phyloP scores from a whole-genome alignment of 345 rosid genomes.

The Salix exigua region DNA sequence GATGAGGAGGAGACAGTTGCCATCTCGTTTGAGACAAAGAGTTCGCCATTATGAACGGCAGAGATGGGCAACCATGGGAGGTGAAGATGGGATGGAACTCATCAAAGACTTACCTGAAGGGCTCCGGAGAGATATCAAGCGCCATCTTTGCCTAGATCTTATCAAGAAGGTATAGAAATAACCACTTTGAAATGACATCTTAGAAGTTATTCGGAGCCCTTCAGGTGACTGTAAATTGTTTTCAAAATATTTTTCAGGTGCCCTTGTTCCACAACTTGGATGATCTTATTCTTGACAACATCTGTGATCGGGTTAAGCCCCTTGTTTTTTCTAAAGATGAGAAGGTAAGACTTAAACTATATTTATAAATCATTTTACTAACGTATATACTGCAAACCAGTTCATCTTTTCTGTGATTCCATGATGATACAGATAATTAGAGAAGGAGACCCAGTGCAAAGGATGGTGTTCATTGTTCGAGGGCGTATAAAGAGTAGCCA shows the following conservation, averaged over 20 bases:
- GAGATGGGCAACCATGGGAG: slow-evolving; percentile 71
- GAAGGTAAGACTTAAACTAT: slow-evolving; percentile 41
- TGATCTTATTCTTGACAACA: slow-evolving; percentile 84
- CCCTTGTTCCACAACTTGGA: slow-evolving; percentile 76
- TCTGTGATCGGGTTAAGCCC: slow-evolving; percentile 78
- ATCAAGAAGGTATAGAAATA: slow-evolving; percentile 50
- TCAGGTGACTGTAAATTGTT: background rate
- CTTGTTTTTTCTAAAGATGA: slow-evolving; percentile 75
- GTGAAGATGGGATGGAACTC: slow-evolving; percentile 66
- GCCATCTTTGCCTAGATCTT: slow-evolving; percentile 79
- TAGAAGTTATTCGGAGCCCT: no score
- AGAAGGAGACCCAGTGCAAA: slow-evolving; percentile 88
- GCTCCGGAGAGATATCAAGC: slow-evolving; percentile 79
- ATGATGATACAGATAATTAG: slow-evolving; percentile 55
- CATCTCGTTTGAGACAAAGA: slow-evolving; percentile 65
- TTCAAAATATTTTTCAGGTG: slow-evolving; percentile 37
- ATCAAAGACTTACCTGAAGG: slow-evolving; percentile 81
- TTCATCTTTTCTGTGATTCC: background rate
- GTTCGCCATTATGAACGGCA: slow-evolving; percentile 74
- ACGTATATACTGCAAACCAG: background rate
- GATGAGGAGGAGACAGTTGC: slow-evolving; percentile 90
- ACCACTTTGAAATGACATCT: background rate
- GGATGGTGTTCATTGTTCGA: slow-evolving; percentile 63
- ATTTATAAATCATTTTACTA: background rate
- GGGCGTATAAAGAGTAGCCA: slow-evolving; percentile 63